These are phyloP conservation scores for Globisporangium nodosum DNA, from an alignment of 352 stramenopile species.

Conservation along the genomic window DNA sequence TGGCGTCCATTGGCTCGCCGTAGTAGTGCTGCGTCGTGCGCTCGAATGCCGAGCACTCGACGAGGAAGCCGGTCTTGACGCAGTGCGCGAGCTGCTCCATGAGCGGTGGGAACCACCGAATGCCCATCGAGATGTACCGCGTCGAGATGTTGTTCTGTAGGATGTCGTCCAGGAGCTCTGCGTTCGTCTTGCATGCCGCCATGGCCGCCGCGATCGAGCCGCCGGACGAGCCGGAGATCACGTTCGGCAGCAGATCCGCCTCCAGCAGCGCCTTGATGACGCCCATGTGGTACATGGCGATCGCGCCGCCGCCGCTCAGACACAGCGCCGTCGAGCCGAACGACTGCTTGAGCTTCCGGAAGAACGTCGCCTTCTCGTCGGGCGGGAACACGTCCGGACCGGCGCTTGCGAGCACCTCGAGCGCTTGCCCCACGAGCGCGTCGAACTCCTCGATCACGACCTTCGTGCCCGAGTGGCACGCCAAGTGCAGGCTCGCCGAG, in stretches of 20 bases:
- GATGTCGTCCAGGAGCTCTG: constrained; percentile 62
- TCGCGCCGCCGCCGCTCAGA: constrained; percentile 88
- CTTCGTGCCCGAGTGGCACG: constrained; percentile 61
- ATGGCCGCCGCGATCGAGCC: constrained; percentile 88
- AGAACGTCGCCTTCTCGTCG: constrained; percentile 44
- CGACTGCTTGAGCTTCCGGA: constrained; percentile 61
- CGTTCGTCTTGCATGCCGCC: constrained; percentile 76
- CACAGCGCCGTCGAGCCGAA: constrained; percentile 90
- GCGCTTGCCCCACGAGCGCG: constrained; percentile 29
- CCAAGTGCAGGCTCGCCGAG: constrained; percentile 42
- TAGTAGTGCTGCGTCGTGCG: constrained; percentile 93
- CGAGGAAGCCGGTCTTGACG: constrained; percentile 84
- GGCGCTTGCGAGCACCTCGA: constrained; percentile 33
- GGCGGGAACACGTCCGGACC: constrained; percentile 26
- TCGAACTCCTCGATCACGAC: constrained; percentile 51
- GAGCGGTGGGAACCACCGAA: constrained; percentile 78
- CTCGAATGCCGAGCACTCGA: constrained; percentile 77
- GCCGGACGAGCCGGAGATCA: constrained; percentile 91
- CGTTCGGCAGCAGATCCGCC: constrained; percentile 83
- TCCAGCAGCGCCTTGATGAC: constrained; percentile 88
- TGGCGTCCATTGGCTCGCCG: constrained; percentile 45
- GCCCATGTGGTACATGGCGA: constrained; percentile 94
- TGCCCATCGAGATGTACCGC: constrained; percentile 38
- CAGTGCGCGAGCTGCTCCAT: constrained; percentile 85
- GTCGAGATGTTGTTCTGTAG: constrained; percentile 57